Evolutionary conservation across 805 yeast species (phyloP).

Genomic region (Monosporozyma siamensis): DNA sequence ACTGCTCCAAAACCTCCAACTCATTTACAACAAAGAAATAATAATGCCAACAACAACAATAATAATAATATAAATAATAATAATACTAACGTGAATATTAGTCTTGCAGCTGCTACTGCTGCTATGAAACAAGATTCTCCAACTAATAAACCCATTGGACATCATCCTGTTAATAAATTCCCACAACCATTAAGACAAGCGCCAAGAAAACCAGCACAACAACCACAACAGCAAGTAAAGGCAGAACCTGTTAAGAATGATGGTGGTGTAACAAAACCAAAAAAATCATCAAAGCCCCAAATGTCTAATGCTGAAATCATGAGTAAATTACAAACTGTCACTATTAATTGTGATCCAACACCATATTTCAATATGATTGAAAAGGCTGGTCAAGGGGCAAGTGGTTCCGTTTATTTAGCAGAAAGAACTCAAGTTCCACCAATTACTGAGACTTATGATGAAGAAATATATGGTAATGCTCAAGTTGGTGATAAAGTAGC

Average conservation of each 20-base stretch:
- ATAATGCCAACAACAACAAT: neutral
- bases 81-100: constrained; percentile 12
- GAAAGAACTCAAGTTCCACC: constrained; percentile 43
- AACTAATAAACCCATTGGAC: constrained; percentile 7
- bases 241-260: constrained; percentile 19
- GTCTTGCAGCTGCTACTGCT: constrained; percentile 33
- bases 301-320: constrained; percentile 84
- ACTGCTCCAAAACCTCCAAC: constrained; percentile 19
- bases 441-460: constrained; percentile 7
- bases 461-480: constrained; percentile 10
- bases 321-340: constrained; percentile 73
- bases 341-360: constrained; percentile 77
- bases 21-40: neutral
- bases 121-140: constrained; percentile 18
- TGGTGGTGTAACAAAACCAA: constrained; percentile 28
- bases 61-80: too few relatives aligned
- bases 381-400: constrained; percentile 96
- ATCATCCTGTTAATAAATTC: constrained; percentile 11
- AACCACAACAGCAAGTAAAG: constrained; percentile 5
- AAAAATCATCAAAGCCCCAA: constrained; percentile 46
- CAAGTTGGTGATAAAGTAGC: constrained; percentile 67
- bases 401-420: constrained; percentile 90
- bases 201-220: constrained; percentile 24
- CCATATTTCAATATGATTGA: constrained; percentile 67
- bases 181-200: constrained; percentile 22